Conservation (phyloP, 768 basidiomycete genomes). For the Rhizopogon sp. region DNA sequence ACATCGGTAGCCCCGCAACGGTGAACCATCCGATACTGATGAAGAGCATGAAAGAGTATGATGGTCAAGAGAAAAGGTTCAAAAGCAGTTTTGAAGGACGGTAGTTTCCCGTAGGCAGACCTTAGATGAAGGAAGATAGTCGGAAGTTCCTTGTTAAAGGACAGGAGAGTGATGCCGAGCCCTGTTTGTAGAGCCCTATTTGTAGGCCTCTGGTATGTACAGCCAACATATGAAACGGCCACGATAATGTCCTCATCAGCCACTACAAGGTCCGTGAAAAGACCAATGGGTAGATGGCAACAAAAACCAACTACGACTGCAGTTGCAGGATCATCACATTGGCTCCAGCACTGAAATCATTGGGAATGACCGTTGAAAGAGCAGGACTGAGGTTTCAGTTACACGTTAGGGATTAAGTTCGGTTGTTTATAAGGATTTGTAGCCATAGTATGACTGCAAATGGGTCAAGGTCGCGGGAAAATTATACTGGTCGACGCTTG, state of each 20-base stretch:
- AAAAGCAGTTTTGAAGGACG: background rate
- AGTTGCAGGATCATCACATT: background rate
- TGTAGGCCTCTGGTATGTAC: background rate
- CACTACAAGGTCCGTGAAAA: background rate
- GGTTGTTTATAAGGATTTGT: background rate
- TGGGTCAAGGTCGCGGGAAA: background rate
- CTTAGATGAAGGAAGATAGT: too few species aligned
- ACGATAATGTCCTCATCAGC: background rate
- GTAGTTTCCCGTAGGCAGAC: too few species aligned
- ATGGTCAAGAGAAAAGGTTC: background rate
- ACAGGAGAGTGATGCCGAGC: background rate
- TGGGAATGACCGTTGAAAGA: background rate
- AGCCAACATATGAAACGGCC: background rate
- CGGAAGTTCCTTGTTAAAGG: too few species aligned
- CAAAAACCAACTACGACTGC: too few species aligned
- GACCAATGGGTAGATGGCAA: background rate
- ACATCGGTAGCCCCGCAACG: background rate
- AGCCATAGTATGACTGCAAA: background rate
- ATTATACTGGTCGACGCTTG: background rate
- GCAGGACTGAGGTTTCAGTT: background rate
- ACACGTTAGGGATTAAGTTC: background rate
- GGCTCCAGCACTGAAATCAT: too few species aligned
- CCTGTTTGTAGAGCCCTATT: background rate
- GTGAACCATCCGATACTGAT: too few species aligned
- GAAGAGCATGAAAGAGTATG: background rate